Evolutionary conservation across 2,329 filamentous ascomycete species (phyloP).

Genomic region (Monilinia vaccinii-corymbosi): DNA sequence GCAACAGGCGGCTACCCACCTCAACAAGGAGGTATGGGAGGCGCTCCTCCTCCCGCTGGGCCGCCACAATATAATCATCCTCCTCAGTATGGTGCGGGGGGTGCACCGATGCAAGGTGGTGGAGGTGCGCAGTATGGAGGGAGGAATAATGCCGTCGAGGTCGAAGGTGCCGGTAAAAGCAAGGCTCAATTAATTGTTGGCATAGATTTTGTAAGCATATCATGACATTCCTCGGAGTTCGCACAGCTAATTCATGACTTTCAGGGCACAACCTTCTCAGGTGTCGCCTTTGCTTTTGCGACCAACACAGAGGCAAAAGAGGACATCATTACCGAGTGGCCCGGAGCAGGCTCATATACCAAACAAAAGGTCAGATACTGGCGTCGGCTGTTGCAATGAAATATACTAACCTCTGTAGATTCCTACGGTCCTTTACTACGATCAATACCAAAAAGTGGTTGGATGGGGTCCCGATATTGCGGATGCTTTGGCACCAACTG

Average conservation of each 20-base stretch:
- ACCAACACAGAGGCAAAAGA: slow-evolving; percentile 97
- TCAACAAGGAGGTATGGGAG: slow-evolving; percentile 35
- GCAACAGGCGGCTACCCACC: slow-evolving; percentile 50
- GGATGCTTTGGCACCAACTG: slow-evolving; percentile 89
- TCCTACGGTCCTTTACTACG: slow-evolving; percentile 97
- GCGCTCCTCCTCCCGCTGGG: slow-evolving; percentile 23
- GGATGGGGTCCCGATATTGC: slow-evolving; percentile 98
- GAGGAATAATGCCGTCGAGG: slow-evolving; percentile 51
- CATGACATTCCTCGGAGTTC: slow-evolving; percentile 18
- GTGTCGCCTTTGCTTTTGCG: slow-evolving; percentile 86
- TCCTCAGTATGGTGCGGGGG: slow-evolving; percentile 26
- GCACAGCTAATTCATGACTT: slow-evolving; percentile 10
- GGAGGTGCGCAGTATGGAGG: slow-evolving; percentile 26
- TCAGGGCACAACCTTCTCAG: slow-evolving; percentile 94
- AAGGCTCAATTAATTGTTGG: slow-evolving; percentile 97
- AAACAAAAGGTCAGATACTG: slow-evolving; percentile 77
- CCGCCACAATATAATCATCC: slow-evolving; percentile 28
- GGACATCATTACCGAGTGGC: slow-evolving; percentile 99
- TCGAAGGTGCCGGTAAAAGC: slow-evolving; percentile 79
- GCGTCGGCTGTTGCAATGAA: neutral
- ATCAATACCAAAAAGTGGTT: slow-evolving; percentile 99
- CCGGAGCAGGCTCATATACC: slow-evolving; percentile 90
- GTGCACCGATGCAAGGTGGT: slow-evolving; percentile 18
- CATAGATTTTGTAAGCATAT: slow-evolving; percentile 80
- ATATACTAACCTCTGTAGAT: slow-evolving; percentile 50